Base-by-base conservation (phyloP, 176 grass and related monocot genomes). In the Triticum turgidum region DNA sequence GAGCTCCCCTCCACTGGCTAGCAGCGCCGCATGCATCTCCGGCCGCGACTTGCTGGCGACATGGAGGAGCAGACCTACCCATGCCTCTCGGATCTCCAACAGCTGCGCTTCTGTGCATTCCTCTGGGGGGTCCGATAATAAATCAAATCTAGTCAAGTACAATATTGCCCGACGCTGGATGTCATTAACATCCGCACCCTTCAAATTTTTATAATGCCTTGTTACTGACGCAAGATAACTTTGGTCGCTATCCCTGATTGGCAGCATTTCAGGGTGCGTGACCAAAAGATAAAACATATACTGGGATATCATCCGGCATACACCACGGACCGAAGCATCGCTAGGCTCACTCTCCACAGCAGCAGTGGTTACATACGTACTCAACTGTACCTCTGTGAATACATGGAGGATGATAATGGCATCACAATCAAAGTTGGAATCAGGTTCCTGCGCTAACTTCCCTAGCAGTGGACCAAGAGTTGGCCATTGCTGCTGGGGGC, bases 241-340 rank as follows among this genome's bases (percentile, higher is more conserved):
- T 47, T 47, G 1, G 11, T 11, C 11, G 17, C 54, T 63, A 0
- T 18, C 2, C 0, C 2, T 1, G 5, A 77, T 27, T 11, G 47
- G 45, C n/a, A 86, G 17, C 44, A 79, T 0, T 24, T 51, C 22
- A 77, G 76, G n/a, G 51, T 4, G 20, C 2, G 12, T 4, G 41
- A 61, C n/a, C 0, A 86, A 0, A 29, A 86, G 76, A 25, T 80
- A 86, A 24, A 76, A 0, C 29, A 82, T 76, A 66, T 87, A 87
- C 6, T 18, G 17, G 21, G 78, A 87, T 17, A 82, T 9, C 4
- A 29, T 52, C 56, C 13, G 56, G 29, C 29, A 30, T 30, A 30
- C 24, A 24, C 24, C 29, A 30, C 29, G 29, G 29, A 30, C 29
- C 29, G 29, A 30, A 30, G 29, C 29, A 30, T 30, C 29, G 29